Evolutionary conservation across 306 rosid genomes (phyloP).

Genomic region (Castanea mollissima): DNA sequence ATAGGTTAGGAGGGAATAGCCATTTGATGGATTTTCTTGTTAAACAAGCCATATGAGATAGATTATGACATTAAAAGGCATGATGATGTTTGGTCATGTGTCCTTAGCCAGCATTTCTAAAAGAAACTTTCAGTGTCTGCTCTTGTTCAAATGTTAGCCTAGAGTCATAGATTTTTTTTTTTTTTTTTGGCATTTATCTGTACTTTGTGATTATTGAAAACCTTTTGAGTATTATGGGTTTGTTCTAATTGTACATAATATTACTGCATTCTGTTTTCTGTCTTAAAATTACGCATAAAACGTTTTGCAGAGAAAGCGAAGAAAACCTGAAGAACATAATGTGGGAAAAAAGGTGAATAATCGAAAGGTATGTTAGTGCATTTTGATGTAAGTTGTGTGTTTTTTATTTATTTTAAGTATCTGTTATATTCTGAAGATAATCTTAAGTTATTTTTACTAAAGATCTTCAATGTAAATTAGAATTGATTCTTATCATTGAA

Average conservation of each 20-base stretch:
- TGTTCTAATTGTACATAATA: not conserved
- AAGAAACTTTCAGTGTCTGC: not conserved
- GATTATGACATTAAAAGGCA: not conserved
- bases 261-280: slow-evolving; percentile 9
- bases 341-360: slow-evolving; percentile 68
- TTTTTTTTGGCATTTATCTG: not conserved
- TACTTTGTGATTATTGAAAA: not conserved
- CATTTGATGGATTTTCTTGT: not conserved
- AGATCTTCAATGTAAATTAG: slow-evolving; percentile 15
- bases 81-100: not conserved
- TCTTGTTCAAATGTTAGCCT: not conserved
- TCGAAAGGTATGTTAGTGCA: slow-evolving; percentile 64
- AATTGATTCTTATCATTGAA: slow-evolving; percentile 4
- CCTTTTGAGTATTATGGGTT: not conserved
- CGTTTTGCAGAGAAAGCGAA: slow-evolving; percentile 82
- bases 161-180: not conserved
- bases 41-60: not conserved
- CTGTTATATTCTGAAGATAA: slow-evolving; percentile 17
- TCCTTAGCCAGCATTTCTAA: not conserved
- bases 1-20: not conserved
- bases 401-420: slow-evolving; percentile 8
- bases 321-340: slow-evolving; percentile 77
- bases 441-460: slow-evolving; percentile 4
- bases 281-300: slow-evolving; percentile 23
- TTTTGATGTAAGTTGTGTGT: slow-evolving; percentile 17